phyloP scores from a whole-genome alignment of 2,329 filamentous ascomycete species.

The Cercospora nicotianae region DNA sequence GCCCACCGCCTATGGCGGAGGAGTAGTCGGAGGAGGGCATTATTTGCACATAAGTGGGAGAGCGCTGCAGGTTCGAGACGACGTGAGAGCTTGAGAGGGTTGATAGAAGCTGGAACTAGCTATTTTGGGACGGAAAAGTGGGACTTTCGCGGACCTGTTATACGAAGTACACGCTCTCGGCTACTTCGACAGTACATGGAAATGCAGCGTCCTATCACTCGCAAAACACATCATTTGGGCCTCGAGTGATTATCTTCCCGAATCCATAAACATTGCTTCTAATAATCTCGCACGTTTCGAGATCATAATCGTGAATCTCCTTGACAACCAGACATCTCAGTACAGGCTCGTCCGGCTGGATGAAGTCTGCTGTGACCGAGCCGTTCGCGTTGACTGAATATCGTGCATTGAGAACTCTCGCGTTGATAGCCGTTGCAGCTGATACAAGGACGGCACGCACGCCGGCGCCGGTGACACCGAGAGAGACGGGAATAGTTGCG shows the following conservation, averaged over 20 bases:
- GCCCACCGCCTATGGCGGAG: conserved; percentile 66
- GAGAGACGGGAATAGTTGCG: neutral
- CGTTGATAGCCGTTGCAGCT: neutral
- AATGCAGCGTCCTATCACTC: no score
- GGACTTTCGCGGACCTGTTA: neutral
- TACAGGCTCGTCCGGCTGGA: neutral
- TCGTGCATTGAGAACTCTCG: neutral
- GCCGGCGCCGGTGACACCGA: neutral
- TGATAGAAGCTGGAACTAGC: neutral
- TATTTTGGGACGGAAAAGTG: neutral
- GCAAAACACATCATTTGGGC: neutral
- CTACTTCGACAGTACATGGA: no score
- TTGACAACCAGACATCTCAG: neutral
- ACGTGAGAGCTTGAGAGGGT: neutral
- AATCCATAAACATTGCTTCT: neutral
- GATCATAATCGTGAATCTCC: neutral
- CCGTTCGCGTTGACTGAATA: neutral
- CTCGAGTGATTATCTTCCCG: neutral
- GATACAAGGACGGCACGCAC: neutral
- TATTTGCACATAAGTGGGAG: neutral
- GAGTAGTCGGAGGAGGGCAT: conserved; percentile 78
- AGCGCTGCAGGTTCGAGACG: neutral
- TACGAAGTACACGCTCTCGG: neutral
- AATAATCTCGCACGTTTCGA: neutral
- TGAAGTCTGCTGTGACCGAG: neutral